Conservation (phyloP, 2,329 filamentous ascomycete species). For the Fusarium sp. region DNA sequence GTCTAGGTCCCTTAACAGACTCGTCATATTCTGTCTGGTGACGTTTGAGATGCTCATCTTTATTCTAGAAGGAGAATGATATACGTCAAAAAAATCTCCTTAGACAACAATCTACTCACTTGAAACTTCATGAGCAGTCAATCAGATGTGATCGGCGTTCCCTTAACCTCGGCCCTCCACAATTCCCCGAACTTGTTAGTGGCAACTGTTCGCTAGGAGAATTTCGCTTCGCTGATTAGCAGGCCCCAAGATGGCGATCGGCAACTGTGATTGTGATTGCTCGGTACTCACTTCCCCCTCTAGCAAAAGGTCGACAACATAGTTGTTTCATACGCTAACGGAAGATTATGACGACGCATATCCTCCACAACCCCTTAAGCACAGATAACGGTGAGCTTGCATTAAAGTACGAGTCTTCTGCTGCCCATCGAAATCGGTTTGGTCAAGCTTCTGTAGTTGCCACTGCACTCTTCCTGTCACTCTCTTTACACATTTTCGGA, state of each 20-base stretch:
- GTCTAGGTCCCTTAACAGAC: not conserved
- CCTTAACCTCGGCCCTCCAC: not conserved
- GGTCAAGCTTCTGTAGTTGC: constrained; percentile 7
- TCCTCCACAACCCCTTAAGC: not conserved
- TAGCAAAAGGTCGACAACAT: constrained; percentile 13
- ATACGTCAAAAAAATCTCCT: not conserved
- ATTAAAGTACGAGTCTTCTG: constrained; percentile 14
- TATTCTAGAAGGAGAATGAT: not conserved
- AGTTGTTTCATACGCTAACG: not conserved
- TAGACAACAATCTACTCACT: not conserved
- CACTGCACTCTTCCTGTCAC: constrained; percentile 32
- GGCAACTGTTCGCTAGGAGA: constrained; percentile 7
- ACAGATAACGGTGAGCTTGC: not conserved
- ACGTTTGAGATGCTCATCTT: not conserved
- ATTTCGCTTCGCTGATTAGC: constrained; percentile 5
- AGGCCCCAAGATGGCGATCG: constrained; percentile 30
- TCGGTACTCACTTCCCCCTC: constrained; percentile 3
- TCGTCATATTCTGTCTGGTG: not conserved
- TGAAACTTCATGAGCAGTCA: not conserved
- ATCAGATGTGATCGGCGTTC: not conserved
- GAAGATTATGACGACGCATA: not conserved
- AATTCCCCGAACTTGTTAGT: not conserved
- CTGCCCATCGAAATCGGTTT: not conserved
- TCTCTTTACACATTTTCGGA: constrained; percentile 28
- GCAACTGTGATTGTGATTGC: constrained; percentile 17